Evolutionary conservation across 495 filamentous ascomycete genomes (phyloP).

Genomic region (Xylaria bambusicola): DNA sequence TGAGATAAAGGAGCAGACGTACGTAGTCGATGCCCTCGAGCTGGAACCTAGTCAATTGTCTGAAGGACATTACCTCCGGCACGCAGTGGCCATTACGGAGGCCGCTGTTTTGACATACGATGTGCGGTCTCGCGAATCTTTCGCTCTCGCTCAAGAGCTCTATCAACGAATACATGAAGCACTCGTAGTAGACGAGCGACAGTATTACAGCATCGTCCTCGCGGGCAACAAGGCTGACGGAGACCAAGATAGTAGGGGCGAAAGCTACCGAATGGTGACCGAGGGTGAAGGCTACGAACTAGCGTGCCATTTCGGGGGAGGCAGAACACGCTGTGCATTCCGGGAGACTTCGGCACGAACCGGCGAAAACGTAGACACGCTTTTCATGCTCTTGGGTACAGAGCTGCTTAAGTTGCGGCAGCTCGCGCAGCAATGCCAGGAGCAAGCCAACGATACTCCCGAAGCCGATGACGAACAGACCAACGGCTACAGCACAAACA

Average conservation of each 20-base stretch:
- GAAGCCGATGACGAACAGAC: slow-evolving; percentile 3
- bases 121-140: slow-evolving; percentile 36
- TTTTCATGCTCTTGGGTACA: slow-evolving; percentile 35
- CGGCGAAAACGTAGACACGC: slow-evolving; percentile 36
- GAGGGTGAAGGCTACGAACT: slow-evolving; percentile 33
- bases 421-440: slow-evolving; percentile 27
- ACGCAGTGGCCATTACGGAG: slow-evolving; percentile 44
- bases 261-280: slow-evolving; percentile 23
- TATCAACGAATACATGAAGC: slow-evolving; percentile 34
- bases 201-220: slow-evolving; percentile 37
- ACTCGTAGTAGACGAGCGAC: slow-evolving; percentile 16
- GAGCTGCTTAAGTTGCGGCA: slow-evolving; percentile 33
- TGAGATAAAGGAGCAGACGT: slow-evolving; percentile 31
- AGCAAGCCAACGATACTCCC: slow-evolving; percentile 15
- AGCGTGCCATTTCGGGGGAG: slow-evolving; percentile 23
- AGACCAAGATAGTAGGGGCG: slow-evolving; percentile 23
- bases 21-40: slow-evolving; percentile 43
- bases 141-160: slow-evolving; percentile 30
- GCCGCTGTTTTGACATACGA: slow-evolving; percentile 44
- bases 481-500: not conserved
- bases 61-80: slow-evolving; percentile 34
- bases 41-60: slow-evolving; percentile 38
- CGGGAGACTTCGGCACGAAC: slow-evolving; percentile 43
- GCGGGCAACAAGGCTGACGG: slow-evolving; percentile 41
- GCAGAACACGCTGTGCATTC: slow-evolving; percentile 24